Percentiles rank a stretch among this genome's conserved stretches.
Conservation (phyloP, 208 protist genomes). For the Angomonas ambiguus region DNA sequence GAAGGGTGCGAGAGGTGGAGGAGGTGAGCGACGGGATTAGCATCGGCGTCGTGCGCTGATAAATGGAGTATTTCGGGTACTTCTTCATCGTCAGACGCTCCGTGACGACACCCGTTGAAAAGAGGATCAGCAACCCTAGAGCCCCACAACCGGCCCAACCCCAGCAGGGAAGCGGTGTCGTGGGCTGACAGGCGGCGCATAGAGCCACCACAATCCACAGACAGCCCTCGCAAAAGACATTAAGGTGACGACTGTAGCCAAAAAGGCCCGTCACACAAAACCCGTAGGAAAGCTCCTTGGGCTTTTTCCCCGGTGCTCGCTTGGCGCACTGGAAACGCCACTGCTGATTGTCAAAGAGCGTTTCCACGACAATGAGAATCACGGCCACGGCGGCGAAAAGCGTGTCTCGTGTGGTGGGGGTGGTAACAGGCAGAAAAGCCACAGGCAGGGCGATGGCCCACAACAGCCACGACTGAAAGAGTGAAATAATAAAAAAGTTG, state of each 20-base stretch:
- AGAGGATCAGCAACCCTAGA: constrained; percentile 34
- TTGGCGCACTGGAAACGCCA: constrained; percentile 64
- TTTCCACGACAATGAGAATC: constrained; percentile 44
- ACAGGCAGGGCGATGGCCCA: constrained; percentile 73
- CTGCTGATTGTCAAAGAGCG: constrained; percentile 68
- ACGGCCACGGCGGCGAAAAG: constrained; percentile 27
- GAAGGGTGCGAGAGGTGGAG: constrained; percentile 29
- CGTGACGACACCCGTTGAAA: constrained; percentile 54
- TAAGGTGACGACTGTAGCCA: constrained; percentile 70
- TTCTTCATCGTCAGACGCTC: constrained; percentile 47
- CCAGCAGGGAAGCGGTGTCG: constrained; percentile 28
- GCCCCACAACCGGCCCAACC: constrained; percentile 37
- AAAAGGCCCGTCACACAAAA: constrained; percentile 74
- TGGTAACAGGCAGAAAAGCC: constrained; percentile 27
- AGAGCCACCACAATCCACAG: constrained; percentile 58
- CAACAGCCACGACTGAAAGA: constrained; percentile 64
- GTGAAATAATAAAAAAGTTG: constrained; percentile 58
- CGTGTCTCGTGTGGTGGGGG: constrained; percentile 24
- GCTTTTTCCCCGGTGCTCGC: background rate
- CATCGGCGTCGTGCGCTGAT: constrained; percentile 72
- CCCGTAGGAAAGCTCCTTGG: constrained; percentile 28
- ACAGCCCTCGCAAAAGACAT: constrained; percentile 62
- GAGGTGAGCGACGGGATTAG: constrained; percentile 57
- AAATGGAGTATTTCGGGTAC: constrained; percentile 63
- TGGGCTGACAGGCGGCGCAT: constrained; percentile 21